These are phyloP conservation scores for Nakazawaea wyomingensis DNA, from an alignment of 805 yeast genomes.

Conservation along the genomic window DNA sequence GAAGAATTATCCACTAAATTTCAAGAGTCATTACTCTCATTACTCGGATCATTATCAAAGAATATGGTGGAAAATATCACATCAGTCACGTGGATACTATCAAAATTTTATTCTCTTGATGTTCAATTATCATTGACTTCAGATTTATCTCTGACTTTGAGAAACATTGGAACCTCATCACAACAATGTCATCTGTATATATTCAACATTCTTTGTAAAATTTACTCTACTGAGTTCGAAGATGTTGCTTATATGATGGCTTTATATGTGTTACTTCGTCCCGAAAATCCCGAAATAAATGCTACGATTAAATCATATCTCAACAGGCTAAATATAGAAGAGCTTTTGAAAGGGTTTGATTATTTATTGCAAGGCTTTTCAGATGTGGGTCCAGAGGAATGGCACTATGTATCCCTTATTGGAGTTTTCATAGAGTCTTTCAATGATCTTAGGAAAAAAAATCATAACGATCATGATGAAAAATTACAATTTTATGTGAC, in stretches of 20 bases:
- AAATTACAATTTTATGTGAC: neutral
- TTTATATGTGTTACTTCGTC: constrained; percentile 29
- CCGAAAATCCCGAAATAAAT: constrained; percentile 13
- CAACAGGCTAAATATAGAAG: constrained; percentile 9
- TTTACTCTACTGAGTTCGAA: neutral
- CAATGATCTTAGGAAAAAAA: neutral
- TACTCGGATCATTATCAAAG: constrained; percentile 7
- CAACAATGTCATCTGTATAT: neutral
- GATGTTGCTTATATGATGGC: constrained; percentile 23
- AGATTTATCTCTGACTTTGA: constrained; percentile 1
- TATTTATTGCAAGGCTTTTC: constrained; percentile 19
- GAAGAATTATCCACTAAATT: neutral
- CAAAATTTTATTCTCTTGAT: constrained; percentile 18
- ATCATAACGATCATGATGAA: neutral
- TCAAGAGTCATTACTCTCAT: neutral
- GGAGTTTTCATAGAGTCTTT: neutral
- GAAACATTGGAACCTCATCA: neutral
- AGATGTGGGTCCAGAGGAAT: constrained; percentile 13
- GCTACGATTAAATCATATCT: constrained; percentile 11
- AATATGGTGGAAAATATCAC: neutral
- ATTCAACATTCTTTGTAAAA: constrained; percentile 5
- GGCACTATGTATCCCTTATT: constrained; percentile 21
- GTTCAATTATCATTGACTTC: constrained; percentile 12
- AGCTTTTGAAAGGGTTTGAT: constrained; percentile 15
- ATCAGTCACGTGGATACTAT: constrained; percentile 27